Percentiles rank a stretch among this genome's conserved stretches.
phyloP scores from a whole-genome alignment of 768 basidiomycete species.

The Tremella yokohamensis region DNA sequence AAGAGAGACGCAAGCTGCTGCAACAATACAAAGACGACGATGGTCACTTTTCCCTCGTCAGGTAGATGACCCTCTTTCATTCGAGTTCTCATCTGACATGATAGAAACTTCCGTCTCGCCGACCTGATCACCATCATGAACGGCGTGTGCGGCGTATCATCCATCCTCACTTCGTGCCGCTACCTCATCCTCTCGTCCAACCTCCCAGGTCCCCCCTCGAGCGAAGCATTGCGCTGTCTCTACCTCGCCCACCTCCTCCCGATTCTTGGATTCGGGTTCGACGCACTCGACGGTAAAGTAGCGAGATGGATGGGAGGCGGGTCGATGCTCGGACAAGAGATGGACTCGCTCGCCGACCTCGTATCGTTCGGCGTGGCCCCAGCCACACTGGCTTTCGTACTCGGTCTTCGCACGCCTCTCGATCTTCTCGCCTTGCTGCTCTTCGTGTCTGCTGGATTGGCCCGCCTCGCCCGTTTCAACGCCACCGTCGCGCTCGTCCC shows the following conservation, averaged over 20 bases:
- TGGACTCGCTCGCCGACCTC: constrained; percentile 94
- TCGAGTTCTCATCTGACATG: constrained; percentile 47
- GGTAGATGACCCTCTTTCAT: constrained; percentile 57
- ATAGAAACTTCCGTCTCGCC: constrained; percentile 92
- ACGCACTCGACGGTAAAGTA: constrained; percentile 95
- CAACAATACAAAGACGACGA: constrained; percentile 67
- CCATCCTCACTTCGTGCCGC: constrained; percentile 85
- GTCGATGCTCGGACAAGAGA: constrained; percentile 93
- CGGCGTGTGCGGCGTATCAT: constrained; percentile 94
- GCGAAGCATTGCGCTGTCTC: constrained; percentile 74
- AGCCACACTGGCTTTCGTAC: constrained; percentile 81
- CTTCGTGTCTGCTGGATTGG: constrained; percentile 94
- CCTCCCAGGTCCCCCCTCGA: constrained; percentile 89
- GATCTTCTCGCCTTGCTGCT: constrained; percentile 81
- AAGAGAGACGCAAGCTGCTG: constrained; percentile 48
- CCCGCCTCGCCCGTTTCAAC: constrained; percentile 95
- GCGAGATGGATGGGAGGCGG: constrained; percentile 94
- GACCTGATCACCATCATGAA: constrained; percentile 99
- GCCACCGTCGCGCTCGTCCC: constrained; percentile 93
- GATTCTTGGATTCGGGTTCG: constrained; percentile 91
- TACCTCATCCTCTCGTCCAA: constrained; percentile 75
- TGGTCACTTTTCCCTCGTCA: constrained; percentile 95
- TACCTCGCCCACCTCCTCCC: constrained; percentile 78
- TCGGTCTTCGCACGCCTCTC: constrained; percentile 85
- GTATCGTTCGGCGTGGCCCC: constrained; percentile 98